Evolutionary conservation across 768 basidiomycete genomes (phyloP).

Genomic region (Suillus paluster): DNA sequence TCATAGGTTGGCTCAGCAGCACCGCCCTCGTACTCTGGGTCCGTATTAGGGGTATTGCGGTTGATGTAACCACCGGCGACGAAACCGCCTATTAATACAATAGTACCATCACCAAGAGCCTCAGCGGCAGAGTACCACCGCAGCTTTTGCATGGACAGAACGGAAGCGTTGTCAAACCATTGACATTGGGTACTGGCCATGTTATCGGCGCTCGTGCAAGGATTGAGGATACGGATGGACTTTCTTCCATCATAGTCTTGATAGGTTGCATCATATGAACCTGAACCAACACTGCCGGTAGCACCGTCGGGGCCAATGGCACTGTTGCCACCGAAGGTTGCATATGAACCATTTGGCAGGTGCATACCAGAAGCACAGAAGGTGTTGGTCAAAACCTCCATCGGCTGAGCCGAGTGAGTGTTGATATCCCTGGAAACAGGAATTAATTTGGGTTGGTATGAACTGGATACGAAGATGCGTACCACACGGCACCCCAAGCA

Average conservation of each 20-base stretch:
- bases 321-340: slow-evolving; percentile 78
- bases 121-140: slow-evolving; percentile 86
- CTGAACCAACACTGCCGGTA: slow-evolving; percentile 52
- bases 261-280: slow-evolving; percentile 67
- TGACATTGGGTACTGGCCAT: slow-evolving; percentile 56
- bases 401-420: slow-evolving; percentile 58
- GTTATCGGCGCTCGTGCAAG: slow-evolving; percentile 60
- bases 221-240: slow-evolving; percentile 81
- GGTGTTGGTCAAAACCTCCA: slow-evolving; percentile 75
- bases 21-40: slow-evolving; percentile 65
- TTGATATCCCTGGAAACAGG: slow-evolving; percentile 58
- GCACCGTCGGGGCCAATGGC: slow-evolving; percentile 71
- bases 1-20: slow-evolving; percentile 84
- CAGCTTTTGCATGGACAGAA: slow-evolving; percentile 66
- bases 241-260: slow-evolving; percentile 81
- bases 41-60: slow-evolving; percentile 68
- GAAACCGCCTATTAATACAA: slow-evolving; percentile 84
- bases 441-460: slow-evolving; percentile 22
- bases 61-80: slow-evolving; percentile 81
- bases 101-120: slow-evolving; percentile 72
- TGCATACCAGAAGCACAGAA: slow-evolving; percentile 88
- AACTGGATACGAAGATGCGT: slow-evolving; percentile 7
- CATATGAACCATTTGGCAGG: slow-evolving; percentile 77
- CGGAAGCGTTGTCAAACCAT: slow-evolving; percentile 71
- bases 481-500: slow-evolving; percentile 78